phyloP scores from a whole-genome alignment of 345 rosid species.

The Euphorbia lathyris region DNA sequence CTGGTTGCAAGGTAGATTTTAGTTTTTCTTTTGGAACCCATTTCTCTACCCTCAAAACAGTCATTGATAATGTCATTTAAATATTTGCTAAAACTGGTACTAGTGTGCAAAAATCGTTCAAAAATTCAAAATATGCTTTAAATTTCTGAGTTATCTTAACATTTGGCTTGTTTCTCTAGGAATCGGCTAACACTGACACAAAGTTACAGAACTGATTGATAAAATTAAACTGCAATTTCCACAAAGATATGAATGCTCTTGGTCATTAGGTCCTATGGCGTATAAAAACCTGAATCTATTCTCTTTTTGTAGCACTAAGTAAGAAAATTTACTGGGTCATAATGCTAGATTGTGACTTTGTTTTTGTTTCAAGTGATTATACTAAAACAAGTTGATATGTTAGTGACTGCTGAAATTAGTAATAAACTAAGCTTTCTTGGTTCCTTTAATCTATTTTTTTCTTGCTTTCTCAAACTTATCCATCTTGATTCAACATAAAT shows the following conservation, averaged over 20 bases:
- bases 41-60: not conserved
- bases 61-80: not conserved
- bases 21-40: not conserved
- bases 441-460: not conserved
- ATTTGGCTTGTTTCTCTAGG: not conserved
- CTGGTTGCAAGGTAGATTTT: not conserved
- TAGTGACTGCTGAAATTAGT: not conserved
- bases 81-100: not conserved
- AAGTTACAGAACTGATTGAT: not conserved
- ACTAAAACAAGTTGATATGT: not conserved
- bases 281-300: not conserved
- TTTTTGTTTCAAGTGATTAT: not conserved
- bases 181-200: not conserved
- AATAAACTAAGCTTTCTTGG: not conserved
- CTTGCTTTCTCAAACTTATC: slow-evolving; percentile 1
- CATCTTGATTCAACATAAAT: not conserved
- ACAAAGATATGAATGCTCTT: not conserved
- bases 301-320: not conserved
- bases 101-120: too few species aligned
- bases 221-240: not conserved
- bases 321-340: not conserved
- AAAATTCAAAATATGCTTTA: not conserved
- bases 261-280: not conserved
- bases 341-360: not conserved
- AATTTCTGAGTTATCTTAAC: not conserved